Base-by-base conservation (phyloP, 2,329 filamentous ascomycete species). In the Leptographium wingfieldii region DNA sequence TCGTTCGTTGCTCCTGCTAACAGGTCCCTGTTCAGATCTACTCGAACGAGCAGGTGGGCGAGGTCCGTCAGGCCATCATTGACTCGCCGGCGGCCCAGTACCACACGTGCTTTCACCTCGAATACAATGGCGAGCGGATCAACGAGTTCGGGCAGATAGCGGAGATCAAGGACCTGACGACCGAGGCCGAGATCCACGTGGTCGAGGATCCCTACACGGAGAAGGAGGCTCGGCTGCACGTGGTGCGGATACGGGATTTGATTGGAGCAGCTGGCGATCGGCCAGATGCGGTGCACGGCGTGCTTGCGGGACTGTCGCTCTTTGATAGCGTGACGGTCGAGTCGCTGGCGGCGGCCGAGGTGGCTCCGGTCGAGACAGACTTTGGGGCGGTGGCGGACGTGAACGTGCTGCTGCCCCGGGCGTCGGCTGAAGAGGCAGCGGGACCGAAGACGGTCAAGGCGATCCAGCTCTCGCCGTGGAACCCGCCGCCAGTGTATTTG, bases 41-140 rank as follows among this genome's bases (percentile, higher is more conserved):
- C 51, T 86, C 86, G 65, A 88, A 96, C 78, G 95, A 99, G 76
- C 92, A 96, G 73, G 87, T 97, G 63, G 94, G 97, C 74, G 94
- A 99, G 78, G 86, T 99, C 67, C 89, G 94, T 66, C 94, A 97
- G 75, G 92, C 92, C 63, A 88, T 99, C 71, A 91, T 96, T 75
- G 94, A 99, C 74, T 81, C 91, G 56, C 94, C 94, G 5, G 81
- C 87, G 62, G 95, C 92, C 57, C 94, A 96, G 76, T 91, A 95
- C 74, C 96, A 96, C 77, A 95, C 94, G 58, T 99, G 94, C 79
- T 99, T 99, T 78, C 94, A 99, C 75, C 85, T 99, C 68, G 92
- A 97, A 76, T 86, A 92, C 76, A 86, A 89, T 62, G 90, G 90
- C 66, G 79, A 88, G 73, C 87, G 88, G 65, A 87, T 99, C 80